Base-by-base conservation (phyloP, 2,329 filamentous ascomycete species). In the Claviceps monticola region DNA sequence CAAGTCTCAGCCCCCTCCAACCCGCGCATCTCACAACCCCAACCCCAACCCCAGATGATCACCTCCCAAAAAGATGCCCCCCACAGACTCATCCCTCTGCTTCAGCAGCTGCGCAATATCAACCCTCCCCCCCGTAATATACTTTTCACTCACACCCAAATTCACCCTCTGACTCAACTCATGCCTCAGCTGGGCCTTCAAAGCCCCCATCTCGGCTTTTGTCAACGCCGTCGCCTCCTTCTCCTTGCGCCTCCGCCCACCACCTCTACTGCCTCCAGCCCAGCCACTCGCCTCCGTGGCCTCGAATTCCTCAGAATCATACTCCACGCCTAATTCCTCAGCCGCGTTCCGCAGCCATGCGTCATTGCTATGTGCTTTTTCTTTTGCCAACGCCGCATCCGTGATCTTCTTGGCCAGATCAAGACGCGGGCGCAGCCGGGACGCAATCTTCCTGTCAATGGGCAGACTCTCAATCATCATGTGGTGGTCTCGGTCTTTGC, bases 301-400 rank as follows among this genome's bases (percentile, higher is more conserved):
- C 57, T 85, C 86, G 55, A 95, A 84, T 46, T 94, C 88, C 38
- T 95, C 89, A 54, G 82, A 86, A 63, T 97, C 89, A 63, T 95
- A 95, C 50, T 96, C 91, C 0, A 97, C 87, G 1, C 93, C 93
- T 0, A 98, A 74, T 57, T 97, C 91, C 53, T 96, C 89, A 0
- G 93, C 93, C 0, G 89, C 90, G 47, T 79, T 80, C 44, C 81
- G 80, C 59, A 97, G 73, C 82, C 90, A 93, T 52, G 88, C 81
- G 58, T 95, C 87, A 59, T 95, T 87, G 60, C 85, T 84, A 51
- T 80, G 80, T 9, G 84, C 81, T 68, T 91, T 95, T 63, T 94
- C 88, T 69, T 95, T 95, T 7, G 90, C 91, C 8, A 93, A 78
- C 1, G 75, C 74, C 1, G 86, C 79, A 61, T 97, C 91, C 0